These are phyloP conservation scores for Cystobasidium tubakii DNA, from an alignment of 768 basidiomycete genomes.

Conservation along the genomic window DNA sequence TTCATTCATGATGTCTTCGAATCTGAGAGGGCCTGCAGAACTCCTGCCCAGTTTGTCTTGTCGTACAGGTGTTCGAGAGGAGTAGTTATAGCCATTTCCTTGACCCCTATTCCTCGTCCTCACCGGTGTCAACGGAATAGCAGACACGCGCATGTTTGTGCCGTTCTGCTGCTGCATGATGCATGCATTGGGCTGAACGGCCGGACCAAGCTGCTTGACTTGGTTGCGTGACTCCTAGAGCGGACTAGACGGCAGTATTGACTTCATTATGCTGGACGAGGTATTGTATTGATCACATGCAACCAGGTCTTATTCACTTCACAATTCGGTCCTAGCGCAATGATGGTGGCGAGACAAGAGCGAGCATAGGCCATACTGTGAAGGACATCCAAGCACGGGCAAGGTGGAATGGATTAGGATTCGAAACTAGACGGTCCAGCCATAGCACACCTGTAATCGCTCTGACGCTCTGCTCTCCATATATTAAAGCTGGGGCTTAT, in stretches of 20 bases:
- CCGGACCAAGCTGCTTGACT: no score
- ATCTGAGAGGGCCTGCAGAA: background rate
- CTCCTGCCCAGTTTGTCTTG: background rate
- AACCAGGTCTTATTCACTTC: no score
- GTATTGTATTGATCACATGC: background rate
- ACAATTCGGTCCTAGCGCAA: no score
- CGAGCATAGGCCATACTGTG: no score
- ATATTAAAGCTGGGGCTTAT: no score
- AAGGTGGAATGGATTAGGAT: no score
- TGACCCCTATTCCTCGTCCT: background rate
- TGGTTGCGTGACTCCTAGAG: background rate
- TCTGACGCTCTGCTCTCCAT: no score
- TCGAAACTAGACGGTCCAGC: no score
- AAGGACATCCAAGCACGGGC: no score
- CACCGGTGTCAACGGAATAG: conserved; percentile 1
- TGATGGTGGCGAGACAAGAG: no score
- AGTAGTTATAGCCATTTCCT: background rate
- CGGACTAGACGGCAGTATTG: no score
- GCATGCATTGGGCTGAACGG: background rate
- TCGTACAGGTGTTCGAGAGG: background rate
- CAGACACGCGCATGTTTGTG: conserved; percentile 1
- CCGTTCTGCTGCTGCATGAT: background rate
- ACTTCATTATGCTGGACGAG: background rate
- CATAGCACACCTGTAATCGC: no score
- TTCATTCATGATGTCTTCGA: conserved; percentile 7